phyloP scores from a whole-genome alignment of 2,329 filamentous ascomycete species.

The Colletotrichum paranaense region DNA sequence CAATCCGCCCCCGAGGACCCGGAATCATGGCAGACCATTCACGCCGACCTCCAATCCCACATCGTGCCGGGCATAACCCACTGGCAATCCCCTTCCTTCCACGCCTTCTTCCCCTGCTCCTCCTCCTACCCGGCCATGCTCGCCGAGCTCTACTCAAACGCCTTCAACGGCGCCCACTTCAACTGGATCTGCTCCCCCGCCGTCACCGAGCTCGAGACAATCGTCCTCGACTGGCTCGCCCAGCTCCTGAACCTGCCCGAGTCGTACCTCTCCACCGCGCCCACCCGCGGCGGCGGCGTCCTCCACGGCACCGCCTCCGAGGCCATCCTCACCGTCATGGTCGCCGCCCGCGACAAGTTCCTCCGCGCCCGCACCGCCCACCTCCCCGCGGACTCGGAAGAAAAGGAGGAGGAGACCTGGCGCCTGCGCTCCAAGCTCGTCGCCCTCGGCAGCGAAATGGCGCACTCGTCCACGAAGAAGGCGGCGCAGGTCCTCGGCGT shows the following conservation, averaged over 20 bases:
- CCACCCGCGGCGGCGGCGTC: slow-evolving; percentile 84
- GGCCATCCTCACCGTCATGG: slow-evolving; percentile 86
- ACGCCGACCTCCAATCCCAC: slow-evolving; percentile 83
- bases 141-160: slow-evolving; percentile 90
- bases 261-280: slow-evolving; percentile 78
- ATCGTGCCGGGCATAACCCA: slow-evolving; percentile 95
- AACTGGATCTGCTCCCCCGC: slow-evolving; percentile 97
- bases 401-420: slow-evolving; percentile 77
- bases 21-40: slow-evolving; percentile 83
- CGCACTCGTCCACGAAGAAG: slow-evolving; percentile 89
- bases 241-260: slow-evolving; percentile 78
- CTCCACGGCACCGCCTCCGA: slow-evolving; percentile 94
- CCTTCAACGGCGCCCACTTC: slow-evolving; percentile 91
- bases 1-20: slow-evolving; percentile 70
- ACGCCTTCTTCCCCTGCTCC: slow-evolving; percentile 92
- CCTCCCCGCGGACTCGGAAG: slow-evolving; percentile 63
- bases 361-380: slow-evolving; percentile 69
- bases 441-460: slow-evolving; percentile 81
- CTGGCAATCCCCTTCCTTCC: slow-evolving; percentile 94
- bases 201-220: slow-evolving; percentile 91
- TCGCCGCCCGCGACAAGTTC: slow-evolving; percentile 86
- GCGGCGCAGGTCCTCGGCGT: slow-evolving; percentile 88
- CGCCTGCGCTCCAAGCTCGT: slow-evolving; percentile 70
- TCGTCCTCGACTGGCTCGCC: slow-evolving; percentile 92
- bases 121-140: slow-evolving; percentile 87